A percentile compares a stretch with the other conserved stretches of the same genome.
phyloP scores from a whole-genome alignment of 768 basidiomycete genomes.

The Rhizopogon salebrosus region DNA sequence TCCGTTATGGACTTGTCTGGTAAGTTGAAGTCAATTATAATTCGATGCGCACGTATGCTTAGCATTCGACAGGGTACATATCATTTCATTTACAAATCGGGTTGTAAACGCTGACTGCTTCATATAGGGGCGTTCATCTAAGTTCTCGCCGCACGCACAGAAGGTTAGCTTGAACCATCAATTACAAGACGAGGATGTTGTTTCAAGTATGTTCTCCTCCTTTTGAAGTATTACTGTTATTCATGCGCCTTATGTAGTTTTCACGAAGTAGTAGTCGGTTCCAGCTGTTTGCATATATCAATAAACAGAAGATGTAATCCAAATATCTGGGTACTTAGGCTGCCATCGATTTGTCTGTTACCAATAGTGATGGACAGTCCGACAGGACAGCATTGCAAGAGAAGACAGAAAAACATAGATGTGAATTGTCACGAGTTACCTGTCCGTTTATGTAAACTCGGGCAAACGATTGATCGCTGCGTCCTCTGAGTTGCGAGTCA shows the following conservation, averaged over 20 bases:
- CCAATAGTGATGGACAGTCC: too few species aligned
- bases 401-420: too few species aligned
- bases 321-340: not conserved
- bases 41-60: not conserved
- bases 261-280: not conserved
- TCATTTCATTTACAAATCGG: not conserved
- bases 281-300: not conserved
- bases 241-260: not conserved
- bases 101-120: not conserved
- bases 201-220: slow-evolving; percentile 61
- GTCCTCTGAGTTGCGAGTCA: too few species aligned
- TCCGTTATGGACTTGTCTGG: slow-evolving; percentile 95
- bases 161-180: slow-evolving; percentile 84
- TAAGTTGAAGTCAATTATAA: slow-evolving; percentile 36
- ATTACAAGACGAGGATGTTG: slow-evolving; percentile 85
- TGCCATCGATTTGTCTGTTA: not conserved
- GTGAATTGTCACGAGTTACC: too few species aligned
- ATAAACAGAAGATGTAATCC: not conserved
- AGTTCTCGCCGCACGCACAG: slow-evolving; percentile 90
- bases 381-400: too few species aligned
- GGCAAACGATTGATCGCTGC: too few species aligned
- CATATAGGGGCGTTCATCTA: slow-evolving; percentile 85
- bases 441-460: too few species aligned
- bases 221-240: not conserved
- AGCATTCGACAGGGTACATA: slow-evolving; percentile 1